Percentiles rank a stretch among this genome's conserved stretches.
These are phyloP conservation scores for Psilocybe mexicana DNA, from an alignment of 1,284 basidiomycete genomes.

Conservation along the genomic window DNA sequence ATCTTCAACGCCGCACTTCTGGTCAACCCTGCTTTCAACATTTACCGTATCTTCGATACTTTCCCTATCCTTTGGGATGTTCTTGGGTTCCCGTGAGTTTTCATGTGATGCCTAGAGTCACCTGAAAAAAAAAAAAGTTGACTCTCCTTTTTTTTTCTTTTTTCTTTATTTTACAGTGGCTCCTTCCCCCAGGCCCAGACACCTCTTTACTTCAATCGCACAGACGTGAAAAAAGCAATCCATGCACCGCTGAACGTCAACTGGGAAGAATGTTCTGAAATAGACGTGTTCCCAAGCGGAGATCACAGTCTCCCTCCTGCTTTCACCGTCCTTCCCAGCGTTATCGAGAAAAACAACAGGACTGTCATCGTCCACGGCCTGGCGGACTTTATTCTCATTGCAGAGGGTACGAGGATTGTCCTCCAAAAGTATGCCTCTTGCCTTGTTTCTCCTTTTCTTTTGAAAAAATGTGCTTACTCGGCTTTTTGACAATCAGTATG, in stretches of 20 bases:
- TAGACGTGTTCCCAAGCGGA: constrained; percentile 58
- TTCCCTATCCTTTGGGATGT: constrained; percentile 67
- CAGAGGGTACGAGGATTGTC: constrained; percentile 65
- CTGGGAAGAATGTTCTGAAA: constrained; percentile 66
- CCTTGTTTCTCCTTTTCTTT: too few species aligned
- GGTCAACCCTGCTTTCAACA: constrained; percentile 75
- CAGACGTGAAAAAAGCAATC: constrained; percentile 71
- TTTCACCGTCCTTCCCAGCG: constrained; percentile 65
- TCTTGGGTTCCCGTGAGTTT: constrained; percentile 70
- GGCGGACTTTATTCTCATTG: constrained; percentile 70
- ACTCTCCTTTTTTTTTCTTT: neutral
- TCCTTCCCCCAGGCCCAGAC: constrained; percentile 54
- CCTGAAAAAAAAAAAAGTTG: too few species aligned
- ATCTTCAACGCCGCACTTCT: constrained; percentile 60
- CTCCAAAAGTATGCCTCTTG: constrained; percentile 75
- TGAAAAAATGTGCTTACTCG: too few species aligned
- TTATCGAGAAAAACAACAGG: constrained; percentile 74
- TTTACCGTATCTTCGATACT: constrained; percentile 75
- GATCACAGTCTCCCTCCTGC: constrained; percentile 64
- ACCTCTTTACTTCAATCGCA: constrained; percentile 66
- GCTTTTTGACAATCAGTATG: too few species aligned
- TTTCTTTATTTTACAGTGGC: constrained; percentile 41
- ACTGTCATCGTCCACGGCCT: constrained; percentile 73
- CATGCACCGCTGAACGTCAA: constrained; percentile 64
- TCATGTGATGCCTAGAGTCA: neutral